Percentiles rank a stretch among this genome's conserved stretches.
Conservation (phyloP, 179 eudicot species). For the Silene noctiflora region DNA sequence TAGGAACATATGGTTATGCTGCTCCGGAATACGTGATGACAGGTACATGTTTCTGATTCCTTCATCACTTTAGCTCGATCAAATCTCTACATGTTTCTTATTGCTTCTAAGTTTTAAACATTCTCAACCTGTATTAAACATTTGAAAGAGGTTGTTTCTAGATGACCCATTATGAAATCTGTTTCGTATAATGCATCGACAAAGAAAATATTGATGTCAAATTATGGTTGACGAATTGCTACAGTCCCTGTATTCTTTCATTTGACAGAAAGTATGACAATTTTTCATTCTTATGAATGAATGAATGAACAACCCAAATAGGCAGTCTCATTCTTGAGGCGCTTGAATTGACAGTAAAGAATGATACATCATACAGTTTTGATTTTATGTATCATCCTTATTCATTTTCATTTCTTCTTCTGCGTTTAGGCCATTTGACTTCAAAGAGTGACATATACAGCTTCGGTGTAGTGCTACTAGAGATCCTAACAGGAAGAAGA, state of each 20-base stretch:
- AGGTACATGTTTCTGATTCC: constrained; percentile 20
- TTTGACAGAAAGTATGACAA: background rate
- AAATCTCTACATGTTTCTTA: background rate
- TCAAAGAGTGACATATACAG: constrained; percentile 49
- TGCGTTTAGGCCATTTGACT: constrained; percentile 43
- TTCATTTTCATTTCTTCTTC: background rate
- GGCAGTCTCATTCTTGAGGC: no score
- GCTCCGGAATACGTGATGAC: constrained; percentile 55
- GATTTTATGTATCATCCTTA: background rate
- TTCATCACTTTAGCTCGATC: background rate
- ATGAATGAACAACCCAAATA: background rate
- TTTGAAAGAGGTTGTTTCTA: no score
- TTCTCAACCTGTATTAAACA: no score
- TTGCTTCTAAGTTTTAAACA: no score
- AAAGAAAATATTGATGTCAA: no score
- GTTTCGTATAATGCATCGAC: no score
- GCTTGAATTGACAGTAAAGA: no score
- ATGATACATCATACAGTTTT: background rate
- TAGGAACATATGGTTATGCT: constrained; percentile 52
- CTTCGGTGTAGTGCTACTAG: constrained; percentile 47
- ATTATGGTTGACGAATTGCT: background rate
- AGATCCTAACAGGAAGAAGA: constrained; percentile 45
- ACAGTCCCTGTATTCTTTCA: background rate
- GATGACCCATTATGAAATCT: no score
- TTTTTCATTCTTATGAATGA: background rate